Percentiles rank a stretch among this genome's conserved stretches.
These are phyloP conservation scores for Diutina rugosa DNA, from an alignment of 1,139 yeast species.

Conservation along the genomic window DNA sequence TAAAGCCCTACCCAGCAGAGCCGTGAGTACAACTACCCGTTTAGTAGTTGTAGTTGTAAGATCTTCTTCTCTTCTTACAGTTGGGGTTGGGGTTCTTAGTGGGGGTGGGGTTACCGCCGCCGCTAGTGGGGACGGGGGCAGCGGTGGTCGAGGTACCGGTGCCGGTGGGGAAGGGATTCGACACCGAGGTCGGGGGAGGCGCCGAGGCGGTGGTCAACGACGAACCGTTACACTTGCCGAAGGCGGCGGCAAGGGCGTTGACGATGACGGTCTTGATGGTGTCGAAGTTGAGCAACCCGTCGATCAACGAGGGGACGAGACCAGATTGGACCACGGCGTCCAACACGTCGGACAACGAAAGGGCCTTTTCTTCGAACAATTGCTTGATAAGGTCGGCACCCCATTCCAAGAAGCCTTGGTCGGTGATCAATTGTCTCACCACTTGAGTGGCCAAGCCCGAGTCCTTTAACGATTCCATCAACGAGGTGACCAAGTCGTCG, in stretches of 20 bases:
- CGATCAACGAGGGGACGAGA: constrained; percentile 23
- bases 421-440: constrained; percentile 27
- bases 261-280: constrained; percentile 25
- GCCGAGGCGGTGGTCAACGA: neutral
- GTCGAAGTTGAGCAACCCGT: constrained; percentile 19
- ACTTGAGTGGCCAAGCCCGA: constrained; percentile 33
- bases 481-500: constrained; percentile 21
- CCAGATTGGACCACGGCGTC: constrained; percentile 23
- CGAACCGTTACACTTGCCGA: constrained; percentile 19
- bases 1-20: neutral
- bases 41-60: constrained; percentile 15
- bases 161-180: neutral
- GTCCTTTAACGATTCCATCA: constrained; percentile 22
- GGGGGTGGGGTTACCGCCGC: neutral
- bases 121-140: neutral
- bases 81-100: constrained; percentile 4
- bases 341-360: constrained; percentile 16
- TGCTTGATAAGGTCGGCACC: constrained; percentile 21
- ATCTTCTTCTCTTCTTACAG: constrained; percentile 16
- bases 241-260: constrained; percentile 30
- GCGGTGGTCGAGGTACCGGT: neutral
- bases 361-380: constrained; percentile 18
- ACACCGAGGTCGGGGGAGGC: neutral
- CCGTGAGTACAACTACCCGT: neutral
- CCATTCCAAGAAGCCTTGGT: constrained; percentile 24